phyloP scores from a whole-genome alignment of 2,329 filamentous ascomycete species.

The Didymella segeticola region DNA sequence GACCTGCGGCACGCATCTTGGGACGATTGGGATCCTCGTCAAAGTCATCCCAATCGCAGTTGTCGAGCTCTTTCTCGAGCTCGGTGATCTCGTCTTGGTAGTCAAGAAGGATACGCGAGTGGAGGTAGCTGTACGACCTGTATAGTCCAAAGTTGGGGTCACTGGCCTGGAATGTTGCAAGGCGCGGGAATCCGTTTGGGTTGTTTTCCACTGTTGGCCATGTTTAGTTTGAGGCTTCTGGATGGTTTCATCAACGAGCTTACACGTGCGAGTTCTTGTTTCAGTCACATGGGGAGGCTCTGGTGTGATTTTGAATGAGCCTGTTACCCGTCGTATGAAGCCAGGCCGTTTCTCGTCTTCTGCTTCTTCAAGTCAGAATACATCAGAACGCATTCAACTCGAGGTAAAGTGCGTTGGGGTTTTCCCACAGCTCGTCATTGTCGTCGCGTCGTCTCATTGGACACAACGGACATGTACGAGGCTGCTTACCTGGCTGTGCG shows the following conservation, averaged over 20 bases:
- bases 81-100: slow-evolving; percentile 48
- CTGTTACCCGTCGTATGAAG: slow-evolving; percentile 37
- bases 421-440: background rate
- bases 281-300: slow-evolving; percentile 42
- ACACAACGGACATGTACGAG: no score
- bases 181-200: slow-evolving; percentile 48
- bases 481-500: slow-evolving; percentile 45
- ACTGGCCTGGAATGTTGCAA: slow-evolving; percentile 50
- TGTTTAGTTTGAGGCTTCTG: background rate
- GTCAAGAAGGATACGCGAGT: slow-evolving; percentile 48
- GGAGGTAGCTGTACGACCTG: slow-evolving; percentile 49
- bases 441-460: no score
- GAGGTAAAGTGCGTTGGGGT: no score
- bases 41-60: slow-evolving; percentile 41
- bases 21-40: slow-evolving; percentile 25
- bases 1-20: slow-evolving; percentile 2
- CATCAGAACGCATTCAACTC: no score
- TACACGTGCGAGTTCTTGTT: slow-evolving; percentile 43
- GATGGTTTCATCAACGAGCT: slow-evolving; percentile 5
- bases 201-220: slow-evolving; percentile 43
- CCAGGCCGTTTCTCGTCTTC: slow-evolving; percentile 32
- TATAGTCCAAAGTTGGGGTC: slow-evolving; percentile 52
- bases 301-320: slow-evolving; percentile 38
- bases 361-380: slow-evolving; percentile 9
- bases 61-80: slow-evolving; percentile 49